Base-by-base conservation (phyloP, 177 flowering plant species). In the Telopea speciosissima region DNA sequence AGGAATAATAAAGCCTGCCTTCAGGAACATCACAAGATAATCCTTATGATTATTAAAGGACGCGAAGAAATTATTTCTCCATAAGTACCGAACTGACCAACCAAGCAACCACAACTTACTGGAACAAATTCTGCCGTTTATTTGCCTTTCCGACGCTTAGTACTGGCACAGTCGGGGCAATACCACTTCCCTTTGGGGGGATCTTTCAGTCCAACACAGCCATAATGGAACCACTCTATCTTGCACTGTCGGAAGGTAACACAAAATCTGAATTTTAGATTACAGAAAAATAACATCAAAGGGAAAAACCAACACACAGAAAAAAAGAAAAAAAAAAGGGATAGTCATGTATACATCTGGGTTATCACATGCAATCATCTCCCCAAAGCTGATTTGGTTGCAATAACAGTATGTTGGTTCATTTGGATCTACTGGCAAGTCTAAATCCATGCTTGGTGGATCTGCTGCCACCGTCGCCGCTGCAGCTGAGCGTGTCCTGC, bases 321-420 rank as follows among this genome's bases (percentile, higher is more conserved):
- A 8, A n/a, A 6, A 67, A 52, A 19, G n/a, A 33, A 10, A 7
- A 8, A 26, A 26, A 12, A 14, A 67, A 66, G 24, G 45, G 26
- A 65, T 70, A 52, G 11, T 21, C 14, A 68, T 24, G 73, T 90
- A 33, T 83, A 91, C 99, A 77, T 82, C 81, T 23, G 96, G 84
- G 72, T 91, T 87, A 74, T 95, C 99, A 65, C 99, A 95, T 9
- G 99, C 99, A 77, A 95, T 85, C 99, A 95, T 95, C 82, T 95
- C 93, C 9, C 99, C 99, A 67, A 75, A 95, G 89, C 97, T 91
- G 64, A 92, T 97, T 91, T 95, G 97, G 80, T 93, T 90, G 87
- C 99, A 95, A 64, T 89, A 70, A 78, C 99, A 95, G 81, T 95
- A 95, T 6, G 94, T 93, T 42, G 99, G 99, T 77, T 93, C 98